Conservation (phyloP, 208 protist species). For the Trypanosoma theileri region DNA sequence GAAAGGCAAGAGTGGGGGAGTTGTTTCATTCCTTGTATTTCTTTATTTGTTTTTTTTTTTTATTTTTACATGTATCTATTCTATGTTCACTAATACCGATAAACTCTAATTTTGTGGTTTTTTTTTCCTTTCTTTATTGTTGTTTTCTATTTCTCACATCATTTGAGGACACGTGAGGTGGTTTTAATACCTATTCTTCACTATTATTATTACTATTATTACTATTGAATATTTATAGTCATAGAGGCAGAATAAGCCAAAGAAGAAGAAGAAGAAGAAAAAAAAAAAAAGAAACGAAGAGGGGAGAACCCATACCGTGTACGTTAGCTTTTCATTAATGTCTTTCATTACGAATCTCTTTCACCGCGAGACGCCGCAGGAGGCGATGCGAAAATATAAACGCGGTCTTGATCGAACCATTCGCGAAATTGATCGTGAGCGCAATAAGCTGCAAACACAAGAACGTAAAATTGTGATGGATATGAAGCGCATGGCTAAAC, state of each 20-base stretch:
- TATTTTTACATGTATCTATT: too few species aligned
- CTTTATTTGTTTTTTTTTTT: too few species aligned
- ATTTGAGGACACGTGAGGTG: too few species aligned
- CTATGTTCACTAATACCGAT: too few species aligned
- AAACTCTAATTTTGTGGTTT: too few species aligned
- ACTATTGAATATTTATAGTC: too few species aligned
- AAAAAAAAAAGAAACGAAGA: background rate
- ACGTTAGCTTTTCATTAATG: conserved; percentile 15
- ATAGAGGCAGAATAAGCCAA: background rate
- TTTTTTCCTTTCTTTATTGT: too few species aligned
- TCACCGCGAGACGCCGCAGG: conserved; percentile 85
- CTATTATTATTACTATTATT: too few species aligned
- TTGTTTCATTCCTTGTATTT: too few species aligned
- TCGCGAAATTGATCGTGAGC: conserved; percentile 96
- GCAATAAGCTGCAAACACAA: conserved; percentile 91
- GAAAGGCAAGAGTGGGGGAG: too few species aligned
- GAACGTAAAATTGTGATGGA: conserved; percentile 97
- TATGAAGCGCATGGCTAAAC: conserved; percentile 96
- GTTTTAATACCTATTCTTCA: too few species aligned
- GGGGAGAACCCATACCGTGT: background rate
- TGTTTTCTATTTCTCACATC: too few species aligned
- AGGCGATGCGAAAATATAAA: conserved; percentile 97
- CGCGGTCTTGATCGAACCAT: conserved; percentile 92
- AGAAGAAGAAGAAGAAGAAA: background rate
- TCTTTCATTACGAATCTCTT: conserved; percentile 61